These are phyloP conservation scores for Dactylellina sp. DNA, from an alignment of 2,329 filamentous ascomycete species.

Conservation along the genomic window DNA sequence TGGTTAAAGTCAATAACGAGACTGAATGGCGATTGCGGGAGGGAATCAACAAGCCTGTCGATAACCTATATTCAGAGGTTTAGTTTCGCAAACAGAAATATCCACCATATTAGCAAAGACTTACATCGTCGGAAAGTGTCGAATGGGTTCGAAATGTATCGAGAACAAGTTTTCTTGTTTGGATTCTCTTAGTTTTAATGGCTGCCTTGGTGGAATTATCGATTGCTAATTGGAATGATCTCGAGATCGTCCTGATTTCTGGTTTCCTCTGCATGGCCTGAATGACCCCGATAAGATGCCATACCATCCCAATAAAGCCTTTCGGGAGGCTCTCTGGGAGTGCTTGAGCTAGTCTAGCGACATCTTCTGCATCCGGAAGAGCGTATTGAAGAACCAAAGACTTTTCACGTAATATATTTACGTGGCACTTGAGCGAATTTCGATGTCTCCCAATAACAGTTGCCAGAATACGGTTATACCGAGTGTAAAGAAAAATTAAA, in stretches of 20 bases:
- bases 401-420: background rate
- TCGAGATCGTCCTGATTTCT: background rate
- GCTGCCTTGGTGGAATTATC: background rate
- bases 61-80: constrained; percentile 5
- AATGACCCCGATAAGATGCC: background rate
- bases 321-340: background rate
- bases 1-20: background rate
- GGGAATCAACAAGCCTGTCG: background rate
- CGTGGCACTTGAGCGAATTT: background rate
- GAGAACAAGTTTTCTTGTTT: background rate
- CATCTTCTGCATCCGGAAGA: background rate
- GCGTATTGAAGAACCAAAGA: background rate
- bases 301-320: background rate
- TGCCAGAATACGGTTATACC: background rate
- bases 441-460: background rate
- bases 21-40: background rate
- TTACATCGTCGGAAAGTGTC: background rate
- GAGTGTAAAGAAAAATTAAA: background rate
- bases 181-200: background rate
- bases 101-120: background rate
- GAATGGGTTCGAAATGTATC: background rate
- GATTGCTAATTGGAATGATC: background rate
- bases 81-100: background rate
- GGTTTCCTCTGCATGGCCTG: background rate
- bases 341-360: background rate